phyloP scores from a whole-genome alignment of 345 rosid genomes.

The Camelina laxa region DNA sequence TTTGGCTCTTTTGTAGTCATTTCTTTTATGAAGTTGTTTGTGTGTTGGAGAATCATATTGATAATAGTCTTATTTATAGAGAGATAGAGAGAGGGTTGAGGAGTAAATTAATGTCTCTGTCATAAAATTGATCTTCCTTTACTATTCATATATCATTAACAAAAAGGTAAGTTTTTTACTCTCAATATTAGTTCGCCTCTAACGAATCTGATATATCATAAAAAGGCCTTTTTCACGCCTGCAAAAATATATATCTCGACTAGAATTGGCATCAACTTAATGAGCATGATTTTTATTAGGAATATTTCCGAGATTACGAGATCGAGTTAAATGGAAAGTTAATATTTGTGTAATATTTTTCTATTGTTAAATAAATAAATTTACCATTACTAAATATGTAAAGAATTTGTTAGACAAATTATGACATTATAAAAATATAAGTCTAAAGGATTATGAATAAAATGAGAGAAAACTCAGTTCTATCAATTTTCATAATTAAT shows the following conservation, averaged over 20 bases:
- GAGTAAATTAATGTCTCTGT: constrained; percentile 24
- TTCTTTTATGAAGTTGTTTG: constrained; percentile 20
- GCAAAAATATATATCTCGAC: no score
- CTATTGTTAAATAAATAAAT: no score
- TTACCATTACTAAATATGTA: no score
- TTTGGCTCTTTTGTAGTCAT: constrained; percentile 32
- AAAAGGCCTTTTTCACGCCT: neutral
- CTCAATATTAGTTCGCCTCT: constrained; percentile 5
- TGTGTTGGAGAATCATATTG: constrained; percentile 32
- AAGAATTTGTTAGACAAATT: no score
- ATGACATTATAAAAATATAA: no score
- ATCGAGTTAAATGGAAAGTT: no score
- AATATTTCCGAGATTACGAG: no score
- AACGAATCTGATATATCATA: neutral
- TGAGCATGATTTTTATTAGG: neutral
- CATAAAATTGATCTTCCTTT: constrained; percentile 27
- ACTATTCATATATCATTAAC: constrained; percentile 26
- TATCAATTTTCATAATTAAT: no score
- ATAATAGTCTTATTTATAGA: constrained; percentile 30
- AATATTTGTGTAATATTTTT: no score
- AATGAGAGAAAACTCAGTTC: no score
- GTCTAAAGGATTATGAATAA: no score
- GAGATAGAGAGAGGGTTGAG: constrained; percentile 7
- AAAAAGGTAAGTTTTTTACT: constrained; percentile 9
- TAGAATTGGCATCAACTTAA: neutral